phyloP scores from a whole-genome alignment of 371 early-diverging fungal genomes.

The Circinella minor region DNA sequence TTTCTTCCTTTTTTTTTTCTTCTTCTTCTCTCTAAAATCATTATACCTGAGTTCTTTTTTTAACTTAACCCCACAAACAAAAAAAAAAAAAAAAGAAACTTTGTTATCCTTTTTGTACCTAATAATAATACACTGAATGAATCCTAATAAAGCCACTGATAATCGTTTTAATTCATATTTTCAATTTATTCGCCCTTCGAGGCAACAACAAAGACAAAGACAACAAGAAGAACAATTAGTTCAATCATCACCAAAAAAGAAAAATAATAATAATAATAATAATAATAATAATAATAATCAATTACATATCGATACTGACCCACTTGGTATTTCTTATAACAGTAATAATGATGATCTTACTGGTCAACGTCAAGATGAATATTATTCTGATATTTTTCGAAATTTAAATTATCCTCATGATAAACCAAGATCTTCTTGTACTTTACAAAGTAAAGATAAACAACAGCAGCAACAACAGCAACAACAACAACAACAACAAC shows the following conservation, averaged over 20 bases:
- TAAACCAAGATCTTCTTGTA: neutral
- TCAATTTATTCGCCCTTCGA: constrained; percentile 22
- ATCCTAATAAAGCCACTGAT: constrained; percentile 16
- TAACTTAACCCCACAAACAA: neutral
- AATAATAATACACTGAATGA: neutral
- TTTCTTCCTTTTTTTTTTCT: neutral
- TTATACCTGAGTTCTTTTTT: neutral
- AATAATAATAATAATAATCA: neutral
- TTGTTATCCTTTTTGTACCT: neutral
- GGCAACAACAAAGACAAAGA: neutral
- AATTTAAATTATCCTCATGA: constrained; percentile 34
- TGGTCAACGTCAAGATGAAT: constrained; percentile 14
- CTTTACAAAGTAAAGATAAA: neutral
- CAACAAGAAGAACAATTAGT: neutral
- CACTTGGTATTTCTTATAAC: constrained; percentile 30
- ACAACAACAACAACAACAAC: neutral
- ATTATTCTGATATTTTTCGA: constrained; percentile 26
- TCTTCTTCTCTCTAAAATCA: neutral
- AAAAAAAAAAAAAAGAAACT: too few species aligned
- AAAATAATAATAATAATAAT: neutral
- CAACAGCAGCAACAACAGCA: neutral
- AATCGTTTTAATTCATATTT: constrained; percentile 21
- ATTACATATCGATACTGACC: constrained; percentile 21
- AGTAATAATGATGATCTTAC: constrained; percentile 12
- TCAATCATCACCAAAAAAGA: neutral